Evolutionary conservation across 1,284 basidiomycete species (phyloP).

Genomic region (Leccinum colubrinum): DNA sequence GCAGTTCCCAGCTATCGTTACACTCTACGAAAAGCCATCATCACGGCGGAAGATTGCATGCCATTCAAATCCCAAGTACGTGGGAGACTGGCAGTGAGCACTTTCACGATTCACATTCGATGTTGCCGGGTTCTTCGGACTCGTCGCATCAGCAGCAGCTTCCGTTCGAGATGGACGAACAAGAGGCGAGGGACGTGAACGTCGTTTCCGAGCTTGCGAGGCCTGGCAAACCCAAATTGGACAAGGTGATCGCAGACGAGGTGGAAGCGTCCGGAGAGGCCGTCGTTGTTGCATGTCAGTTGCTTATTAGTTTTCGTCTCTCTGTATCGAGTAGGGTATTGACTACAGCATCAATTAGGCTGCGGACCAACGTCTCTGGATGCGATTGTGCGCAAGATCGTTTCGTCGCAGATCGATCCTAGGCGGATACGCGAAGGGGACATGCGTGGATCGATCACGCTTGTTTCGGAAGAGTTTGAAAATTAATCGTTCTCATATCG

Average conservation of each 20-base stretch:
- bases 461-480: conserved; percentile 71
- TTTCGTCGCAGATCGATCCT: conserved; percentile 63
- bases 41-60: conserved; percentile 25
- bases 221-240: conserved; percentile 73
- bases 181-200: conserved; percentile 67
- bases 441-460: conserved; percentile 56
- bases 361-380: conserved; percentile 78
- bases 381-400: conserved; percentile 66
- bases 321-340: not conserved
- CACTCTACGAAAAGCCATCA: conserved; percentile 3
- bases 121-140: not conserved
- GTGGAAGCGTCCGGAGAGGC: conserved; percentile 54
- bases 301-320: not conserved
- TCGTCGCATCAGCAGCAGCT: not conserved
- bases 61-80: conserved; percentile 3
- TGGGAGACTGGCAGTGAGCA: not conserved
- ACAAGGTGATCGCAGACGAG: conserved; percentile 66
- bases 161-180: conserved; percentile 57
- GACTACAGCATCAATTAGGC: conserved; percentile 36
- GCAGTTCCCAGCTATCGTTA: not conserved
- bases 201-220: conserved; percentile 68
- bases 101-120: not conserved
- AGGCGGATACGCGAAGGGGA: conserved; percentile 57
- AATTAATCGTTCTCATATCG: conserved; percentile 36
- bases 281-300: conserved; percentile 69